Evolutionary conservation across 1,284 basidiomycete genomes (phyloP).

Genomic region (Moesziomyces sp.): DNA sequence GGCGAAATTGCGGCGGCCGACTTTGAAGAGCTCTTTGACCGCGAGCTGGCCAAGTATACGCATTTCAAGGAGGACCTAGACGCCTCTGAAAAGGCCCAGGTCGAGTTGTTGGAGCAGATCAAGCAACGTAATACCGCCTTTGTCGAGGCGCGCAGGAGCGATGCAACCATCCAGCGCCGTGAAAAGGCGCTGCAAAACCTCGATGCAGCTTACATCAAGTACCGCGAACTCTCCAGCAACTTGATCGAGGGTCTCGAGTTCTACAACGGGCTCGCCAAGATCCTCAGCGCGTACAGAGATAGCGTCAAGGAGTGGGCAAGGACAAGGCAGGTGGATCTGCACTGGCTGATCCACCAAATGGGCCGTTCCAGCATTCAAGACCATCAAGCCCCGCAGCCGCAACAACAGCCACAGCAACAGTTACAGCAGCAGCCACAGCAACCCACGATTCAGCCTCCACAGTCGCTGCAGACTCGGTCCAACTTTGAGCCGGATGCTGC

Average conservation of each 20-base stretch:
- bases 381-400: conserved; percentile 6
- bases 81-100: conserved; percentile 75
- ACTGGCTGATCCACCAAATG: conserved; percentile 34
- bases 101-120: conserved; percentile 76
- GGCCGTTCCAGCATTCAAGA: conserved; percentile 11
- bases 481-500: background rate
- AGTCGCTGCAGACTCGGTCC: no score
- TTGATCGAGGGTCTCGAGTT: conserved; percentile 83
- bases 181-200: conserved; percentile 87
- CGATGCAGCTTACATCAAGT: conserved; percentile 87
- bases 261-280: conserved; percentile 54
- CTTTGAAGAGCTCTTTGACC: conserved; percentile 80
- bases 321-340: conserved; percentile 46
- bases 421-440: conserved; percentile 4
- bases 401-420: conserved; percentile 10
- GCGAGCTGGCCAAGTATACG: conserved; percentile 83
- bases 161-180: conserved; percentile 81
- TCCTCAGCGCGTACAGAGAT: conserved; percentile 48
- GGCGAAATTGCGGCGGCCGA: conserved; percentile 71
- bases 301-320: conserved; percentile 48
- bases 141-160: conserved; percentile 80
- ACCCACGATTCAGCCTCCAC: background rate
- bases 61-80: conserved; percentile 77
- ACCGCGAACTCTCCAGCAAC: conserved; percentile 84
- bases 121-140: conserved; percentile 83